phyloP scores from a whole-genome alignment of 2,329 filamentous ascomycete genomes.

The Neonectria magnoliae region DNA sequence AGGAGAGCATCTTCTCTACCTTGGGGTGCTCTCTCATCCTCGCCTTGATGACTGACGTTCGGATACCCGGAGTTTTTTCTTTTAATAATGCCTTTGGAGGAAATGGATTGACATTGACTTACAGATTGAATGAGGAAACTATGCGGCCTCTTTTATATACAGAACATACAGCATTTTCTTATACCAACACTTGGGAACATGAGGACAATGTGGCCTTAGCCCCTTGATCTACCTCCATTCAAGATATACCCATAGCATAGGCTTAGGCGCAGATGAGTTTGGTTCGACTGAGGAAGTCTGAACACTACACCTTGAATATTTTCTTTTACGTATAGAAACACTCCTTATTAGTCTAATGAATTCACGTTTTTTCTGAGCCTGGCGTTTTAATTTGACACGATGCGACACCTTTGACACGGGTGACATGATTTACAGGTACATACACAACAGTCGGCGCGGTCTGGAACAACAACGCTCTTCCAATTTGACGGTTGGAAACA shows the following conservation, averaged over 20 bases:
- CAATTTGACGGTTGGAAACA: neutral
- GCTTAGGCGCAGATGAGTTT: slow-evolving; percentile 43
- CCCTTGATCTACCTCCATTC: slow-evolving; percentile 41
- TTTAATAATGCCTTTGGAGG: slow-evolving; percentile 22
- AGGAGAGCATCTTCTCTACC: slow-evolving; percentile 12
- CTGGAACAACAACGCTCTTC: neutral
- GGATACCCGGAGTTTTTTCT: slow-evolving; percentile 40
- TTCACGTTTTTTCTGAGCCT: neutral
- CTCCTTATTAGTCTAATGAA: neutral
- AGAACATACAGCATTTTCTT: slow-evolving; percentile 30
- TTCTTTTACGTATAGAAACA: neutral
- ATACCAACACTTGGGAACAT: slow-evolving; percentile 13
- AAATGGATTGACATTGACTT: slow-evolving; percentile 34
- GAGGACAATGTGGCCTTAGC: slow-evolving; percentile 27
- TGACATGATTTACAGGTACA: neutral
- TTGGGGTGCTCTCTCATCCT: slow-evolving; percentile 4
- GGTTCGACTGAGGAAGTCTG: slow-evolving; percentile 37
- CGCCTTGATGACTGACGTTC: slow-evolving; percentile 42
- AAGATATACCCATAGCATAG: slow-evolving; percentile 51
- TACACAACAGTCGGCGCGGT: neutral
- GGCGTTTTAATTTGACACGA: neutral
- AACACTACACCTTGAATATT: slow-evolving; percentile 26
- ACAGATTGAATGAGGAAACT: slow-evolving; percentile 38
- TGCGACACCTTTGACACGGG: no score
- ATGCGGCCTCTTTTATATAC: slow-evolving; percentile 22